Base-by-base conservation (phyloP, 2,329 filamentous ascomycete genomes). In the Gyromitra esculenta region DNA sequence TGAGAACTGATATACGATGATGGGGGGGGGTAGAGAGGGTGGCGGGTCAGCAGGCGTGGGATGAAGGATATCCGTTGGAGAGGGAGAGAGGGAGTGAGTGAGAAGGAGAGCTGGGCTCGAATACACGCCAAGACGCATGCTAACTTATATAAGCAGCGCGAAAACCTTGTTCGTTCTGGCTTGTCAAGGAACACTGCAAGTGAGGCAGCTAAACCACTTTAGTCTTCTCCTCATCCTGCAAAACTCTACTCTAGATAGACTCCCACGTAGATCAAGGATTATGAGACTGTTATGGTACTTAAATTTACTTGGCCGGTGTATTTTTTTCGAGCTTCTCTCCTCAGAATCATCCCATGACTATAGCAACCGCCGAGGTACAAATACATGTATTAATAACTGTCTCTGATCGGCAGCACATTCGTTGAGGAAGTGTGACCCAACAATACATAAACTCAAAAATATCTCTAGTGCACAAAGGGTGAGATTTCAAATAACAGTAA, bases 101-200 rank as follows among this genome's bases (percentile, higher is more conserved):
- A 56, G 64, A 25, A 11, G 56, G 52, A 68, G 65, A 54, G 54
- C 54, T 64, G 70, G 65, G 43, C 35, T 35, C 25, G 25, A 7
- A 25, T 5, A n/a, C 25, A 35, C 52, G 72, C 72, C 72, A 71
- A 75, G 72, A 56, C 48, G 13, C 35, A 25, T 18, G 21, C 18
- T 6, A 4, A 41, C 45, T 66, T 69, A 56, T 48, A 18, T 57
- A 50, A 73, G 62, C 43, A 18, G 60, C 35, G 35, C 31, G 43
- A 54, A 35, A 31, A 50, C 15, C 39, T 37, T 21, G 43, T 8
- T 18, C 37, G 25, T 9, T 35, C 6, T 35, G 15, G 5, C 9
- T 7, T 31, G 50, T 31, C 8, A 31, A 43, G 48, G 18, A 31
- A 2, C 41, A 39, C 35, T 6, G 5, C 9, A 11, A 11, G 43